These are phyloP conservation scores for Ascochyta clinopodiicola DNA, from an alignment of 2,329 filamentous ascomycete species.

Conservation along the genomic window DNA sequence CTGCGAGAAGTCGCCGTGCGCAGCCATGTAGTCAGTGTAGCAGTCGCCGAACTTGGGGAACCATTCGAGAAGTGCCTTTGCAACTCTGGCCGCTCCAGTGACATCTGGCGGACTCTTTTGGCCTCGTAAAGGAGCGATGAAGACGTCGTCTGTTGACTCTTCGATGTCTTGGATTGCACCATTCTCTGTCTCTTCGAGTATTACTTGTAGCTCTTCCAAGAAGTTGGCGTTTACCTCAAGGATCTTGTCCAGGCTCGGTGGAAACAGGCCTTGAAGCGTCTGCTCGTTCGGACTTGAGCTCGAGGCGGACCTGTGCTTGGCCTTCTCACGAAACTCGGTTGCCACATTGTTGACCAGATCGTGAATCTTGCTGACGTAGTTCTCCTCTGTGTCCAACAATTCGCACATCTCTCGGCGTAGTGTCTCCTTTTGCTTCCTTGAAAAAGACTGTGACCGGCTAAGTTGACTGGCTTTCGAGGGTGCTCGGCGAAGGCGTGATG, in stretches of 20 bases:
- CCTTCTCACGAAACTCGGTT: conserved; percentile 76
- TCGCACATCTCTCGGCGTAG: conserved; percentile 89
- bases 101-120: conserved; percentile 65
- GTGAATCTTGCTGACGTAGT: conserved; percentile 87
- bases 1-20: conserved; percentile 85
- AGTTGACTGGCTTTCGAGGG: conserved; percentile 85
- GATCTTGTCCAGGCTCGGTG: conserved; percentile 79
- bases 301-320: conserved; percentile 61
- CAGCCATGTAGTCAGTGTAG: conserved; percentile 91
- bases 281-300: conserved; percentile 75
- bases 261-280: conserved; percentile 79
- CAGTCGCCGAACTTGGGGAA: conserved; percentile 90
- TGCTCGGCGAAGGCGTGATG: conserved; percentile 80
- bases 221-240: conserved; percentile 83
- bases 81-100: conserved; percentile 78
- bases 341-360: conserved; percentile 83
- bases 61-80: conserved; percentile 84
- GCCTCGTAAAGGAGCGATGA: conserved; percentile 42
- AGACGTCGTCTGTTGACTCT: conserved; percentile 51
- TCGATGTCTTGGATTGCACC: conserved; percentile 80
- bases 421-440: conserved; percentile 81
- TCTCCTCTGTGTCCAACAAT: conserved; percentile 89
- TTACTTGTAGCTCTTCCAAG: conserved; percentile 73
- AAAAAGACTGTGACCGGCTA: conserved; percentile 78
- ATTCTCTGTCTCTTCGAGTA: conserved; percentile 84